Evolutionary conservation across 1,284 basidiomycete genomes (phyloP).

Genomic region (Pseudozyma hubeiensis): DNA sequence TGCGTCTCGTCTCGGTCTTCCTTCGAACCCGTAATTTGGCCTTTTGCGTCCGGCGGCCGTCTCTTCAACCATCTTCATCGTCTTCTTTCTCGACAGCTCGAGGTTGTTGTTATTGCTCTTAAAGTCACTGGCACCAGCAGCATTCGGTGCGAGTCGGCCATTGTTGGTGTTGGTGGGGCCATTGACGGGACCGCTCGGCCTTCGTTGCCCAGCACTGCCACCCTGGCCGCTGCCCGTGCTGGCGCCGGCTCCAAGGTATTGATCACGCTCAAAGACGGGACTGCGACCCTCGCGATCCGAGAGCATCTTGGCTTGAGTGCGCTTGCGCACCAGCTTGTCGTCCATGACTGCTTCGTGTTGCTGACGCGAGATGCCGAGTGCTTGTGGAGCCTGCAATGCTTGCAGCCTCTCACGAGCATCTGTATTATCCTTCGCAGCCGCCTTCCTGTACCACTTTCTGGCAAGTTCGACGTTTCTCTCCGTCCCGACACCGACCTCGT

Average conservation of each 20-base stretch:
- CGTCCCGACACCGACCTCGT: constrained; percentile 75
- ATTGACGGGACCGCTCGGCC: constrained; percentile 18
- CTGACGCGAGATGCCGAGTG: constrained; percentile 74
- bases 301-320: constrained; percentile 77
- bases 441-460: constrained; percentile 76
- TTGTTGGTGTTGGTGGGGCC: constrained; percentile 6
- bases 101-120: constrained; percentile 8
- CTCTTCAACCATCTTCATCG: constrained; percentile 61
- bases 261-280: constrained; percentile 38
- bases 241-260: constrained; percentile 13
- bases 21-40: constrained; percentile 25
- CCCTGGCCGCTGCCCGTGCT: too few species aligned
- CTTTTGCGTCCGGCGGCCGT: constrained; percentile 36
- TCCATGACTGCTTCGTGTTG: constrained; percentile 85
- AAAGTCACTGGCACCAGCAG: not conserved
- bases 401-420: constrained; percentile 82
- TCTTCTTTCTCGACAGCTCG: constrained; percentile 52
- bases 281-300: constrained; percentile 48
- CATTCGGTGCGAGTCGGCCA: constrained; percentile 3
- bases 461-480: constrained; percentile 75
- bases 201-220: constrained; percentile 1
- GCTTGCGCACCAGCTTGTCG: constrained; percentile 81
- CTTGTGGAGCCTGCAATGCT: constrained; percentile 73
- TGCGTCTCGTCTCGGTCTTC: constrained; percentile 2
- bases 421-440: constrained; percentile 80